phyloP scores from a whole-genome alignment of 106 monocot genomes.

The Dendrobium catenatum region DNA sequence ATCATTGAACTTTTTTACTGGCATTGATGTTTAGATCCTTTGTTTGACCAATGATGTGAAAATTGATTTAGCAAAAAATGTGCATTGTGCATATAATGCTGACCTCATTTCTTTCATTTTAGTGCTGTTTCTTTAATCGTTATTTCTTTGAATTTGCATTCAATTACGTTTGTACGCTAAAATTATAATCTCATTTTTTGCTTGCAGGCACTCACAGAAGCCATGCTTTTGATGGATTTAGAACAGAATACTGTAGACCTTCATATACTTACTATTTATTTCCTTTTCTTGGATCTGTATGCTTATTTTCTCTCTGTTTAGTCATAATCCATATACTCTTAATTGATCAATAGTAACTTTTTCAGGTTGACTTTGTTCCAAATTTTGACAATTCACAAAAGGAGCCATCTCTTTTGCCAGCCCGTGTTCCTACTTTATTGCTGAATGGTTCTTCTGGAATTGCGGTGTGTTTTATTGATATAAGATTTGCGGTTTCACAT shows the following conservation, averaged over 20 bases:
- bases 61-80: too few relatives aligned
- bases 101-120: conserved; percentile 9
- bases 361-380: conserved; percentile 87
- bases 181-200: not conserved
- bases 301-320: not conserved
- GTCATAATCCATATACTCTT: not conserved
- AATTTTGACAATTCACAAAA: conserved; percentile 98
- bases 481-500: not conserved
- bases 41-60: too few relatives aligned
- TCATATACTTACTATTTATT: not conserved
- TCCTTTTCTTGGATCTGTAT: not conserved
- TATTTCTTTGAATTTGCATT: not conserved
- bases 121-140: not conserved
- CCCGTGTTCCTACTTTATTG: conserved; percentile 80
- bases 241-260: conserved; percentile 80
- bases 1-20: too few relatives aligned
- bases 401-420: conserved; percentile 90
- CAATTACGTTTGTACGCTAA: not conserved
- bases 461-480: conserved; percentile 44
- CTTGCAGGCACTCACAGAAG: conserved; percentile 80
- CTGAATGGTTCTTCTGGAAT: conserved; percentile 98
- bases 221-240: conserved; percentile 87
- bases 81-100: not conserved
- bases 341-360: conserved; percentile 4
- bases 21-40: too few relatives aligned